Percentiles rank a stretch among this genome's conserved stretches.
Evolutionary conservation across 225 moss, liverwort and hornwort species (phyloP).

Genomic region (Polytrichum formosum): DNA sequence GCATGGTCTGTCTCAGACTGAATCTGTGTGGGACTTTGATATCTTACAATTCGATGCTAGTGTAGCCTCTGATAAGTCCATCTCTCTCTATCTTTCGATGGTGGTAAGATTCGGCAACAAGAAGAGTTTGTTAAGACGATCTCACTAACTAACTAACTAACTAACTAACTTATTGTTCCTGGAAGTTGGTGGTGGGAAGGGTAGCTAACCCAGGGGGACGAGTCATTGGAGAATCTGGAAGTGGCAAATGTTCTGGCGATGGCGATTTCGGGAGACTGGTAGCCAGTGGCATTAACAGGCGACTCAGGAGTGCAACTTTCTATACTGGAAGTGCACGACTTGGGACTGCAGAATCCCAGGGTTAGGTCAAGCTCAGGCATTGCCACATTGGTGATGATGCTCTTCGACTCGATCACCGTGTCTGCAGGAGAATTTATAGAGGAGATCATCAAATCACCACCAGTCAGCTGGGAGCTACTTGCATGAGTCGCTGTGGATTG

Average conservation of each 20-base stretch:
- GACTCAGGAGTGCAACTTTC: constrained; percentile 35
- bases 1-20: too few species aligned
- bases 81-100: too few species aligned
- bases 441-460: background rate
- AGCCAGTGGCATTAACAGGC: constrained; percentile 1
- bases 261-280: constrained; percentile 17
- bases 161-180: too few species aligned
- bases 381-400: constrained; percentile 1
- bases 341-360: constrained; percentile 42
- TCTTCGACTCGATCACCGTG: background rate
- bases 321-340: constrained; percentile 30
- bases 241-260: constrained; percentile 10
- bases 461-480: constrained; percentile 8
- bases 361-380: constrained; percentile 46
- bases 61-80: too few species aligned
- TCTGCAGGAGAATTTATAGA: background rate
- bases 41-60: too few species aligned
- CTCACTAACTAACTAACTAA: too few species aligned
- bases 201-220: constrained; percentile 7
- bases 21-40: too few species aligned
- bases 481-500: constrained; percentile 1
- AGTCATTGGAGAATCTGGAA: constrained; percentile 25
- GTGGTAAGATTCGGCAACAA: too few species aligned
- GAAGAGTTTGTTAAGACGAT: too few species aligned
- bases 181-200: too few species aligned